Conservation (phyloP, 805 yeast genomes). For the Wickerhamiella parazyma region DNA sequence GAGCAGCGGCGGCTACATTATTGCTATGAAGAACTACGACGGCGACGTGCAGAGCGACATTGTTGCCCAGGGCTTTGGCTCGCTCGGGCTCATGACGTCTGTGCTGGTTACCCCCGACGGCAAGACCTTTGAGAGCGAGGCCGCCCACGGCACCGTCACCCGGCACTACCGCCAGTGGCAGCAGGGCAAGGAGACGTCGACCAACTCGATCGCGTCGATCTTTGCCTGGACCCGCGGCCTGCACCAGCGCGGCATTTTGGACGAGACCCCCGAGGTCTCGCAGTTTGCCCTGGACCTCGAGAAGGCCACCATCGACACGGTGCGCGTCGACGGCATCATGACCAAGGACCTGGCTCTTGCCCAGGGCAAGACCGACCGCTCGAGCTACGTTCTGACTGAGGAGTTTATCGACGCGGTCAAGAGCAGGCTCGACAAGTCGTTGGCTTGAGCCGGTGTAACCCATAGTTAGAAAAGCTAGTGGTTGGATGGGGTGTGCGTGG, state of each 20-base stretch:
- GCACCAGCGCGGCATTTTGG: conserved; percentile 82
- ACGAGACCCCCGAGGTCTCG: conserved; percentile 71
- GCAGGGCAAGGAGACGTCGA: conserved; percentile 92
- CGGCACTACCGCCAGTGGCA: conserved; percentile 94
- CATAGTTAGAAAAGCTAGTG: too few species aligned
- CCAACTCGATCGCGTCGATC: conserved; percentile 93
- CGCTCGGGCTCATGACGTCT: conserved; percentile 93
- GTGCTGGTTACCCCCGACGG: conserved; percentile 96
- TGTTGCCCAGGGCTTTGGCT: conserved; percentile 97
- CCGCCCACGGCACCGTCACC: conserved; percentile 98
- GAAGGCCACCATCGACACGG: conserved; percentile 76
- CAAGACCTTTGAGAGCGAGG: conserved; percentile 87
- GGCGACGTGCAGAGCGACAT: conserved; percentile 96
- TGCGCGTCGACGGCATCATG: conserved; percentile 72
- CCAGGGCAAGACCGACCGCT: conserved; percentile 71
- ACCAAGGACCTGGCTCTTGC: conserved; percentile 93
- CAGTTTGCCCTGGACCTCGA: conserved; percentile 69
- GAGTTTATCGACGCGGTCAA: conserved; percentile 81
- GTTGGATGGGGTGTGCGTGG: too few species aligned
- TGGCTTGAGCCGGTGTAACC: too few species aligned
- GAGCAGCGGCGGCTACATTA: conserved; percentile 86
- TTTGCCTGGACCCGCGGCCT: conserved; percentile 96
- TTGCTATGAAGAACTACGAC: conserved; percentile 95
- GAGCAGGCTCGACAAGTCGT: conserved; percentile 36
- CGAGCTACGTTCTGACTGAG: conserved; percentile 75